Base-by-base conservation (phyloP, 2,329 filamentous ascomycete genomes). In the Emmonsiellopsis sp. region DNA sequence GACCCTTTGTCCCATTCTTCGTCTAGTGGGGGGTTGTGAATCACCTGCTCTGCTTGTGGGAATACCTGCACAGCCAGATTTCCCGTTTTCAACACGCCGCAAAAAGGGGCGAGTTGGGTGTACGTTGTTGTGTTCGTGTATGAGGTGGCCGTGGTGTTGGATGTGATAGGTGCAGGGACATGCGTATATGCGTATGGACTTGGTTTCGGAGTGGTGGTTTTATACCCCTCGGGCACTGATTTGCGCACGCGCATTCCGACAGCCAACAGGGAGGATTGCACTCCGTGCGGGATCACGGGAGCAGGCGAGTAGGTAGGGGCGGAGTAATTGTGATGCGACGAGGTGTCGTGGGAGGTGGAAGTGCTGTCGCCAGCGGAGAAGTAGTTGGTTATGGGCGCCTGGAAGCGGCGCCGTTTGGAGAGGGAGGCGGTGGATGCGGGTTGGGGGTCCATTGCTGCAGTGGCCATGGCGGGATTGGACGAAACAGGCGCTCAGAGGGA, bases 201-300 rank as follows among this genome's bases (percentile, higher is more conserved):
- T 32, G n/a, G 7, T 11, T 15, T 32, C 54, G 54, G 55, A 48
- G 58, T 62, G 62, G 60, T 51, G 32, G 88, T 95, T 75, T 95
- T 94, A 79, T 96, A 96, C 55, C 92, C 92, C 67, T 96, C 91
- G 0, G 89, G 86, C 7, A 97, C 87, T 9, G 87, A 87, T 74
- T 97, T 97, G 66, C 92, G 86, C 50, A 97, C 80, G 26, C 92
- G 85, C 90, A 96, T 96, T 63, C 92, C 92, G 59, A 97, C 92
- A 63, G 80, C 88, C 42, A 96, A 77, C n/a, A 97, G 83, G 57
- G 87, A 87, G 37, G 90, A 79, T 70, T 95, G 89, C 34, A 94
- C 78, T 7, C 76, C 76, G 26, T 78, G 70, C 1, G 88, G 83
- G 11, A 91, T 75, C 3, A 68, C 62, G 3, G 82, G 81, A 13